Evolutionary conservation across 2,329 filamentous ascomycete species (phyloP).

Genomic region (Elsinoe australis): DNA sequence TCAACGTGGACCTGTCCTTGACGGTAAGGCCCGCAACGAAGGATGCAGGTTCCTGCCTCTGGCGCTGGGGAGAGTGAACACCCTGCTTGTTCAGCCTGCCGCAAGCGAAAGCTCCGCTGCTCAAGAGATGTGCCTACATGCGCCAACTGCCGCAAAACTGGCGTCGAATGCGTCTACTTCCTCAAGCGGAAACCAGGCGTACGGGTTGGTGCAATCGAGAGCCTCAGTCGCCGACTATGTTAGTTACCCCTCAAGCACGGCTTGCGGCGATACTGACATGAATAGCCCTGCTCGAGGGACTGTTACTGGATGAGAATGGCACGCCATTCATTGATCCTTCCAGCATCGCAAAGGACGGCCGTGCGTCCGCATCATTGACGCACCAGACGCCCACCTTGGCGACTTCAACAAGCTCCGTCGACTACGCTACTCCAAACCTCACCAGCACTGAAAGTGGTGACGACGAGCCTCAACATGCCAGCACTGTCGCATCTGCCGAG

Average conservation of each 20-base stretch:
- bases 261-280: neutral
- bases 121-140: slow-evolving; percentile 8
- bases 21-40: slow-evolving; percentile 7
- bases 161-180: slow-evolving; percentile 12
- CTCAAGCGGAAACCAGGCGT: slow-evolving; percentile 15
- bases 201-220: slow-evolving; percentile 10
- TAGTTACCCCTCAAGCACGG: neutral
- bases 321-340: neutral
- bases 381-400: neutral
- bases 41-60: slow-evolving; percentile 1
- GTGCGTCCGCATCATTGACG: too few relatives aligned
- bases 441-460: neutral
- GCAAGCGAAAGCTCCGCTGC: slow-evolving; percentile 8
- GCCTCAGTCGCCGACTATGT: slow-evolving; percentile 13
- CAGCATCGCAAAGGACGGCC: neutral
- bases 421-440: neutral
- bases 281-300: neutral
- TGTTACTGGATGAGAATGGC: slow-evolving; percentile 5
- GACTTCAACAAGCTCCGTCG: neutral
- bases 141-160: slow-evolving; percentile 7
- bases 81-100: slow-evolving; percentile 8
- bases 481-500: neutral
- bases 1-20: neutral
- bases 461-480: neutral
- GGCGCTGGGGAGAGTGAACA: slow-evolving; percentile 8